phyloP scores from a whole-genome alignment of 2,329 filamentous ascomycete genomes.

The Whalleya microplaca region DNA sequence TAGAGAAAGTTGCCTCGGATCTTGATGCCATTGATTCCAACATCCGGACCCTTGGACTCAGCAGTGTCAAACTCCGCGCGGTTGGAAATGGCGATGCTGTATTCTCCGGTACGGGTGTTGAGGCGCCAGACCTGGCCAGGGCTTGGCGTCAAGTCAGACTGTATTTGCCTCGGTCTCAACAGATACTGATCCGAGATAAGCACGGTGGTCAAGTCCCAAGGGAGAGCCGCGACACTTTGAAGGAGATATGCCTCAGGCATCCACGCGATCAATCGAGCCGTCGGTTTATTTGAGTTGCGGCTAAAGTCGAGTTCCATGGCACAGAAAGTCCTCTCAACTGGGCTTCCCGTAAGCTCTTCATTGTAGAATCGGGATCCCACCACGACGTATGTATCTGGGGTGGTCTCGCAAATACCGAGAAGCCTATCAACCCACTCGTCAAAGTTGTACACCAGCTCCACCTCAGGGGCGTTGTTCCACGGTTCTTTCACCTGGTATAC shows the following conservation, averaged over 20 bases:
- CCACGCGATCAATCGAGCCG: not conserved
- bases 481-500: not conserved
- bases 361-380: not conserved
- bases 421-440: not conserved
- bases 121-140: not conserved
- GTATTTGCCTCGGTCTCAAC: not conserved
- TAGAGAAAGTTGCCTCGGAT: not conserved
- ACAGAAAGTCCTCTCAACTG: not conserved
- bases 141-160: not conserved
- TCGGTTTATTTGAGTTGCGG: not conserved
- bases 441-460: not conserved
- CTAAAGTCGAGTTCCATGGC: not conserved
- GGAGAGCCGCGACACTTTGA: not conserved
- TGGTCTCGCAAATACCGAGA: not conserved
- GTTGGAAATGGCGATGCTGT: not conserved
- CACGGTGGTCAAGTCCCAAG: not conserved
- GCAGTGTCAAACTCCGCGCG: not conserved
- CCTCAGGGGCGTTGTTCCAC: not conserved
- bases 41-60: not conserved
- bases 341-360: not conserved
- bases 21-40: conserved; percentile 1
- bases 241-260: not conserved
- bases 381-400: not conserved
- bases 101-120: not conserved
- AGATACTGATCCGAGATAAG: not conserved